Percentiles rank a stretch among this genome's conserved stretches.
These are phyloP conservation scores for Cyclostephanos invisitatus DNA, from an alignment of 108 stramenopile species.

Conservation along the genomic window DNA sequence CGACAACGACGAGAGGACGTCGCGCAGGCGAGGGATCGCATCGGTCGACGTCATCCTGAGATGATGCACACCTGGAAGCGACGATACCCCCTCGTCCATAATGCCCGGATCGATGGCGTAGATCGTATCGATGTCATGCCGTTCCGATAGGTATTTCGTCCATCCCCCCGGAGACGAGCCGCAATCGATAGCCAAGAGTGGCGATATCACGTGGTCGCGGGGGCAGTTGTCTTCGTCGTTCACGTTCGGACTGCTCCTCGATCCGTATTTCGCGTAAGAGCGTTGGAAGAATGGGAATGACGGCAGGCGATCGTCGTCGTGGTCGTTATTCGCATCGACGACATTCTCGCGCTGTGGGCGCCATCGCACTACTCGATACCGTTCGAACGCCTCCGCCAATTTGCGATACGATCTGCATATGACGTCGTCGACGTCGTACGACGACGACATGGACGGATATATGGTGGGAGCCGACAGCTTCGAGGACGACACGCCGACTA, in stretches of 20 bases:
- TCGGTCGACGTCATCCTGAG: slow-evolving; percentile 42
- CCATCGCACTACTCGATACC: slow-evolving; percentile 34
- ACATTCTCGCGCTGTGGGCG: no score
- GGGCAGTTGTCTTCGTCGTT: background rate
- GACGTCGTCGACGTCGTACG: slow-evolving; percentile 16
- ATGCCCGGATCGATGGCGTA: slow-evolving; percentile 68
- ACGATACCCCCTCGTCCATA: slow-evolving; percentile 36
- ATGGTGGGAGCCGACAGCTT: slow-evolving; percentile 4
- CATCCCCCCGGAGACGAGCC: slow-evolving; percentile 76
- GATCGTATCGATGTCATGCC: slow-evolving; percentile 36
- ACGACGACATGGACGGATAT: background rate
- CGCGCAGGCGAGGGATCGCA: slow-evolving; percentile 37
- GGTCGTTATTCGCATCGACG: no score
- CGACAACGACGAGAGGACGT: slow-evolving; percentile 29
- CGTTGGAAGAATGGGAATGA: background rate
- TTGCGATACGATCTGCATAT: slow-evolving; percentile 65
- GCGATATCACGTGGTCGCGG: background rate
- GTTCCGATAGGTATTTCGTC: slow-evolving; percentile 62
- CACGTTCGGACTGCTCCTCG: slow-evolving; percentile 9
- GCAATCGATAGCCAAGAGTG: slow-evolving; percentile 55
- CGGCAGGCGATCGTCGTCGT: background rate
- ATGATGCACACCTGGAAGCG: slow-evolving; percentile 33
- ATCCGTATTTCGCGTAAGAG: background rate
- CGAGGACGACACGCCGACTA: slow-evolving; percentile 25
- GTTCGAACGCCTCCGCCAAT: slow-evolving; percentile 61